Percentiles rank a stretch among this genome's conserved stretches.
phyloP scores from a whole-genome alignment of 352 stramenopile genomes.

The Pythium folliculosum region DNA sequence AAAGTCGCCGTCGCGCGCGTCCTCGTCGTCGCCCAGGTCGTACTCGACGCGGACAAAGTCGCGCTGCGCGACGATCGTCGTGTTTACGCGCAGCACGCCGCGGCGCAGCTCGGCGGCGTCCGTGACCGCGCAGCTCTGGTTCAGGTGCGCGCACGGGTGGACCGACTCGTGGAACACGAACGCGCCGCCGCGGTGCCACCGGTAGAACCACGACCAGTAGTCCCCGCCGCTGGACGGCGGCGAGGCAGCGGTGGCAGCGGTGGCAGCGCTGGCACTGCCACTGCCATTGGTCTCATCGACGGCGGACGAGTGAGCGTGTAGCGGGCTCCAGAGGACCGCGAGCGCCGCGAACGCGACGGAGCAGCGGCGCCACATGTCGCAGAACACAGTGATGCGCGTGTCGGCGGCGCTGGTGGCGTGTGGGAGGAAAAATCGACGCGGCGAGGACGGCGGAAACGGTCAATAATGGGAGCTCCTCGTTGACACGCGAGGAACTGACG shows the following conservation, averaged over 20 bases:
- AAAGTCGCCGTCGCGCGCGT: conserved; percentile 28
- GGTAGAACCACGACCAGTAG: conserved; percentile 28
- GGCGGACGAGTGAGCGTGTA: background rate
- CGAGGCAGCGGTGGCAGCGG: too few species aligned
- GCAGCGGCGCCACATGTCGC: background rate
- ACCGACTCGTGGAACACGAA: conserved; percentile 38
- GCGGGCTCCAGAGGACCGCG: conserved; percentile 6
- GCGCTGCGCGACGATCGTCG: conserved; percentile 37
- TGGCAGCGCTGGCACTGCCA: too few species aligned
- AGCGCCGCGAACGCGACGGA: background rate
- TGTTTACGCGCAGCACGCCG: conserved; percentile 30
- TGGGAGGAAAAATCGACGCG: background rate
- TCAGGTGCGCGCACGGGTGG: conserved; percentile 30
- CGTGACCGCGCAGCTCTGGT: conserved; percentile 31
- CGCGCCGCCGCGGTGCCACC: conserved; percentile 39
- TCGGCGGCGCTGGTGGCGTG: background rate
- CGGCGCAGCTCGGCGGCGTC: conserved; percentile 9
- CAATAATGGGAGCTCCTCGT: conserved; percentile 4
- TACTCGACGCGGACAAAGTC: conserved; percentile 30
- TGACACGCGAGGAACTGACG: conserved; percentile 8
- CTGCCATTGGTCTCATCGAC: background rate
- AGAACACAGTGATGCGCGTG: background rate
- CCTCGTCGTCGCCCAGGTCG: conserved; percentile 2
- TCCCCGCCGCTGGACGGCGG: background rate
- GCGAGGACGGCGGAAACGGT: background rate